Percentiles rank a stretch among this genome's conserved stretches.
phyloP scores from a whole-genome alignment of 352 stramenopile genomes.

The Phytophthora syringae region DNA sequence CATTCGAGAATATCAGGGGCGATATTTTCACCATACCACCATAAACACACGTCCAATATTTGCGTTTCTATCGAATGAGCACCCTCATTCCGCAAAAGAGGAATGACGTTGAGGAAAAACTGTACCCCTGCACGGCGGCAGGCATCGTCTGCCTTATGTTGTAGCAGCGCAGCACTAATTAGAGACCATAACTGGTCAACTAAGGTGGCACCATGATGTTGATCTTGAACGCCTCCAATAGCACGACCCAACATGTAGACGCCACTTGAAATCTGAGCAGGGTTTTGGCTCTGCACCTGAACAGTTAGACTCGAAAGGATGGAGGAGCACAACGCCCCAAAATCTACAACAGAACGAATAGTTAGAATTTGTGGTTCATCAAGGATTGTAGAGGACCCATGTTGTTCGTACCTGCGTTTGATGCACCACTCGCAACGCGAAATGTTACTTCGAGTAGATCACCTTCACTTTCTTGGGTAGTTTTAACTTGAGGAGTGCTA shows the following conservation, averaged over 20 bases:
- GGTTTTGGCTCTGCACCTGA: constrained; percentile 38
- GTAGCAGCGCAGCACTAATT: constrained; percentile 39
- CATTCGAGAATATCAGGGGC: constrained; percentile 53
- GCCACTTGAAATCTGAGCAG: constrained; percentile 32
- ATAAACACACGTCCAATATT: constrained; percentile 49
- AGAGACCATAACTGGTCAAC: constrained; percentile 62
- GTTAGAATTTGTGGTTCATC: constrained; percentile 4
- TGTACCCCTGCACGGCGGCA: constrained; percentile 49
- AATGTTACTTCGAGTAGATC: constrained; percentile 78
- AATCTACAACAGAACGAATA: constrained; percentile 41
- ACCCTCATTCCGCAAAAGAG: constrained; percentile 22
- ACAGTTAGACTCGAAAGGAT: constrained; percentile 44
- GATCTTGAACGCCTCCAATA: constrained; percentile 52
- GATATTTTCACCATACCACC: constrained; percentile 53
- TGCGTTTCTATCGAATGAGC: constrained; percentile 39
- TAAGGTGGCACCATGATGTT: constrained; percentile 35
- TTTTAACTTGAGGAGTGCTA: constrained; percentile 17
- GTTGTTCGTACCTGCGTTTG: constrained; percentile 47
- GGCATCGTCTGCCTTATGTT: constrained; percentile 29
- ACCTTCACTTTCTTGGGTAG: constrained; percentile 34
- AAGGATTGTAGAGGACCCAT: neutral
- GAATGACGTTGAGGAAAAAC: constrained; percentile 60
- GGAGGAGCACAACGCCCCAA: constrained; percentile 56
- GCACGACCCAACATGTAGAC: constrained; percentile 62
- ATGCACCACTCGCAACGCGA: constrained; percentile 48